Conservation (phyloP, 2,329 filamentous ascomycete species). For the Sporothrix pseudoabietina region DNA sequence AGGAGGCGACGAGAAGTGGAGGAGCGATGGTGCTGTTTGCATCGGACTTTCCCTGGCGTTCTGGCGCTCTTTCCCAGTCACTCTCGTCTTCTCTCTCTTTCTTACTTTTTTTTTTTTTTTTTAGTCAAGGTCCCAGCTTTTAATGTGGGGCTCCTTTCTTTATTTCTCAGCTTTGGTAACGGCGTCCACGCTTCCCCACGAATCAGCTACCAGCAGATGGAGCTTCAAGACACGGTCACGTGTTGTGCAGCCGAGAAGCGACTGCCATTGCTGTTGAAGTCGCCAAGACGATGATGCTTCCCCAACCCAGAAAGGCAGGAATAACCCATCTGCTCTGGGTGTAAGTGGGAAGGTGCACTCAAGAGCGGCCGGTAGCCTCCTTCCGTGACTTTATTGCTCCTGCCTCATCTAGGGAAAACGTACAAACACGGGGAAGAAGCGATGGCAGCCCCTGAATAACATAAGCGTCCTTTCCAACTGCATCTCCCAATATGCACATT, state of each 20-base stretch:
- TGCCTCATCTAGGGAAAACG: neutral
- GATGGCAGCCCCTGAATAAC: neutral
- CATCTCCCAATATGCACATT: neutral
- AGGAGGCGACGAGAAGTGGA: slow-evolving; percentile 25
- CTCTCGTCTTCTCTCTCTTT: neutral
- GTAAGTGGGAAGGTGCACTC: slow-evolving; percentile 11
- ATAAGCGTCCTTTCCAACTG: neutral
- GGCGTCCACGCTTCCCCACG: neutral
- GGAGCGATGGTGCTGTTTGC: slow-evolving; percentile 26
- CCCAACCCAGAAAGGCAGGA: slow-evolving; percentile 3
- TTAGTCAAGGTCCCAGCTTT: neutral
- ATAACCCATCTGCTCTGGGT: neutral
- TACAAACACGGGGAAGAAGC: neutral
- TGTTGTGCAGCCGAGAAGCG: neutral
- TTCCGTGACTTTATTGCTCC: neutral
- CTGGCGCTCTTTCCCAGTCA: neutral
- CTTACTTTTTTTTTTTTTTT: slow-evolving; percentile 8
- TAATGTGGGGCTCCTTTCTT: neutral
- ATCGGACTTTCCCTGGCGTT: slow-evolving; percentile 21
- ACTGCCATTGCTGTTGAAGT: neutral
- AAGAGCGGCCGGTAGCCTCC: neutral
- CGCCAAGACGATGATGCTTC: neutral
- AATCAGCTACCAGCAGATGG: slow-evolving; percentile 14
- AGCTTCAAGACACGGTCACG: neutral
- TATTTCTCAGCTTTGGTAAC: slow-evolving; percentile 14